A percentile compares a stretch with the other conserved stretches of the same genome.
These are phyloP conservation scores for Puccinellia tenuiflora DNA, from an alignment of 176 grass and related monocot species.

Conservation along the genomic window DNA sequence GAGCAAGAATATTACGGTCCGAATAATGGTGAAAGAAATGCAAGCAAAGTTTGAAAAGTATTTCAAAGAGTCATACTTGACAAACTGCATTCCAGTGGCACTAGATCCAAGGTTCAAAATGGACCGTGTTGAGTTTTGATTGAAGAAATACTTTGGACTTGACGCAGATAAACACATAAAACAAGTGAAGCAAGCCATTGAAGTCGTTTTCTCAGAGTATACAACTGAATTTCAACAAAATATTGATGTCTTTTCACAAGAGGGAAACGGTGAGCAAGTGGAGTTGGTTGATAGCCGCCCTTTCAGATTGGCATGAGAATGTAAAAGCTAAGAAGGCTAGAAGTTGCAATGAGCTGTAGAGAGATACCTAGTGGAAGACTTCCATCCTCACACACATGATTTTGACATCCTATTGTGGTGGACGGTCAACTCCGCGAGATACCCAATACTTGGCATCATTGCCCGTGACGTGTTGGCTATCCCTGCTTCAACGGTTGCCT, in stretches of 20 bases:
- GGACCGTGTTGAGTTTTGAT: not conserved
- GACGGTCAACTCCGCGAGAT: not conserved
- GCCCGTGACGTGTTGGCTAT: not conserved
- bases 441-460: not conserved
- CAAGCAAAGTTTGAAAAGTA: not conserved
- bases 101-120: not conserved
- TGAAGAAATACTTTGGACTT: not conserved
- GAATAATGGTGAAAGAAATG: not conserved
- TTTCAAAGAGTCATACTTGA: not conserved
- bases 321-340: too few relatives aligned
- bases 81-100: not conserved
- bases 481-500: not conserved
- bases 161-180: not conserved
- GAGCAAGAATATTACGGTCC: too few relatives aligned
- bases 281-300: too few relatives aligned
- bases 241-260: too few relatives aligned
- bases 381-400: not conserved
- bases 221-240: not conserved
- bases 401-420: not conserved
- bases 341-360: not conserved
- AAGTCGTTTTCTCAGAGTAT: not conserved
- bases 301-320: not conserved
- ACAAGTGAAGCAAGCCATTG: not conserved
- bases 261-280: too few relatives aligned
- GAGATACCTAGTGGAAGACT: not conserved